Percentiles rank a stretch among this genome's conserved stretches.
Evolutionary conservation across 495 filamentous ascomycete species (phyloP).

Genomic region (Letharia lupina): DNA sequence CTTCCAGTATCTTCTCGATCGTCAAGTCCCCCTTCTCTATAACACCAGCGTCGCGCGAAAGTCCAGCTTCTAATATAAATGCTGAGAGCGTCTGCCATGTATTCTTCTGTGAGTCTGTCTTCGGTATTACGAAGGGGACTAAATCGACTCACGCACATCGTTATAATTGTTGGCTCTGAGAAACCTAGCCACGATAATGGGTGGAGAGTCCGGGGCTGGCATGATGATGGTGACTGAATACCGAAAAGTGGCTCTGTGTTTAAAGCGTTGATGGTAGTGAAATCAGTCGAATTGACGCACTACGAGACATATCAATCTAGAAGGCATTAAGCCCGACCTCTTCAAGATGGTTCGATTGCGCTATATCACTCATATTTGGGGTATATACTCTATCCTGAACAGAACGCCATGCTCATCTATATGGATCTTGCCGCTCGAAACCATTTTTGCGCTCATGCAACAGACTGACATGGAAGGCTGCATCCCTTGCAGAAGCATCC

Average conservation of each 20-base stretch:
- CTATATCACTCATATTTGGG: background rate
- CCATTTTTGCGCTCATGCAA: background rate
- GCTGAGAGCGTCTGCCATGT: conserved; percentile 42
- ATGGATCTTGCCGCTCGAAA: background rate
- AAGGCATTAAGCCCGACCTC: background rate
- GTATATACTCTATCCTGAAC: conserved; percentile 9
- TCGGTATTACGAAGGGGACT: background rate
- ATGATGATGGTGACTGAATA: conserved; percentile 22
- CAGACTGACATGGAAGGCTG: background rate
- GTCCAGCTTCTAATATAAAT: conserved; percentile 55
- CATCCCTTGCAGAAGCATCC: background rate
- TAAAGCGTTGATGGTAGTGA: background rate
- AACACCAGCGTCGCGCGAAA: conserved; percentile 40
- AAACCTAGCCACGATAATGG: conserved; percentile 53
- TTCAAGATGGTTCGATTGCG: background rate
- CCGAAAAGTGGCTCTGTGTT: background rate
- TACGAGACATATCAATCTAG: background rate
- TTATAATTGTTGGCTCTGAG: conserved; percentile 51
- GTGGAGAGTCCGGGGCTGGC: conserved; percentile 39
- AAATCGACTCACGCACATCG: conserved; percentile 32
- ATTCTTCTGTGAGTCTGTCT: background rate
- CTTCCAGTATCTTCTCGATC: conserved; percentile 55
- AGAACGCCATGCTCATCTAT: background rate
- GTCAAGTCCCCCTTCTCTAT: conserved; percentile 41
- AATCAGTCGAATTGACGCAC: background rate